Percentiles rank a stretch among this genome's conserved stretches.
Conservation (phyloP, 176 grass and related monocot species). For the Poa pratensis region DNA sequence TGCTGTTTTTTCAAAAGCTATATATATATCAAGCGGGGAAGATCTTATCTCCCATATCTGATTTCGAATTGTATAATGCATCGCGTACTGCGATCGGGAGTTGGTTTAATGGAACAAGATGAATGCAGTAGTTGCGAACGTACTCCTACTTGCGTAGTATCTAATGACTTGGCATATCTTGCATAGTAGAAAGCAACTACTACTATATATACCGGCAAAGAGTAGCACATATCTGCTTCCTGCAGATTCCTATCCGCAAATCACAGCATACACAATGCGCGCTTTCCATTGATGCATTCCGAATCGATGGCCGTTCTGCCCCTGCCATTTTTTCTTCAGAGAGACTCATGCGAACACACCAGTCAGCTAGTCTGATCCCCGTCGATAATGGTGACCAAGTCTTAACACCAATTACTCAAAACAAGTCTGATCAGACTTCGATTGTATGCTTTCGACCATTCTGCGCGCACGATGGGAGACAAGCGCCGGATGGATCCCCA, state of each 20-base stretch:
- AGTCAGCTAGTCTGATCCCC: neutral
- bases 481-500: neutral
- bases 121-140: conserved; percentile 1
- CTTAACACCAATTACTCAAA: neutral
- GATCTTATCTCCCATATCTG: neutral
- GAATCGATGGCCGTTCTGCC: neutral
- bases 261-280: neutral
- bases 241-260: too few species aligned
- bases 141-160: neutral
- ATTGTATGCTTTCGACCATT: neutral
- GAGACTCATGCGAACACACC: neutral
- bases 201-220: too few species aligned
- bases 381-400: neutral
- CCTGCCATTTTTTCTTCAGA: neutral
- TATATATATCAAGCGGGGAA: neutral
- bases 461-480: conserved; percentile 30
- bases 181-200: neutral
- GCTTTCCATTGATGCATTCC: neutral
- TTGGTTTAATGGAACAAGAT: neutral
- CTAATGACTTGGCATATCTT: neutral
- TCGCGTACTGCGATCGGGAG: neutral
- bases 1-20: too few species aligned
- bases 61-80: neutral
- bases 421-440: neutral
- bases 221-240: too few species aligned